A percentile compares a stretch with the other conserved stretches of the same genome.
Conservation (phyloP, 176 grass and related monocot species). For the Oryza officinalis region DNA sequence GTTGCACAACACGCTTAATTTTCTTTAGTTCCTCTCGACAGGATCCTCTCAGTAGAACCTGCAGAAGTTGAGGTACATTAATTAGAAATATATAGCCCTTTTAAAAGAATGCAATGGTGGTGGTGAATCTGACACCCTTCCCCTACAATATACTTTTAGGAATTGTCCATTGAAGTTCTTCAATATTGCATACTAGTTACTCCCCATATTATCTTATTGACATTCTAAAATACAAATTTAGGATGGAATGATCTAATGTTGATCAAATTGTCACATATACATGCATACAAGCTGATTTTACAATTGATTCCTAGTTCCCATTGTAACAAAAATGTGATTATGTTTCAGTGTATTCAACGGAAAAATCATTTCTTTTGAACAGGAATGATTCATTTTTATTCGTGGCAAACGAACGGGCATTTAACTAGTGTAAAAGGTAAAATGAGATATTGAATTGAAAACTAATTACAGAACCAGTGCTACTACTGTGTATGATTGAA, state of each 20-base stretch:
- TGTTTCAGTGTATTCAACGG: too few species aligned
- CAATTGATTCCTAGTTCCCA: not conserved
- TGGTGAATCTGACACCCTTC: not conserved
- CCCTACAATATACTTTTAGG: not conserved
- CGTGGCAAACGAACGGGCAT: not conserved
- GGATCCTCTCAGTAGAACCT: conserved; percentile 87
- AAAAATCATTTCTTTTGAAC: not conserved
- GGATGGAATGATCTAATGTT: too few species aligned
- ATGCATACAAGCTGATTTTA: not conserved
- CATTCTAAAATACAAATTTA: too few species aligned
- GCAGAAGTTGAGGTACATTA: conserved; percentile 21
- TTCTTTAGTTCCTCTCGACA: conserved; percentile 80
- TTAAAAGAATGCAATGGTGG: not conserved
- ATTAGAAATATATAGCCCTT: conserved; percentile 1
- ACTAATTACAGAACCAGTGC: not conserved
- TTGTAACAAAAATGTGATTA: not conserved
- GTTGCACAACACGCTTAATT: conserved; percentile 73
- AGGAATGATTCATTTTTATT: not conserved
- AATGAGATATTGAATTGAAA: conserved; percentile 27
- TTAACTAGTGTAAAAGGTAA: conserved; percentile 7
- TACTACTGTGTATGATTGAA: conserved; percentile 17
- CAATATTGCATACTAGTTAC: too few species aligned
- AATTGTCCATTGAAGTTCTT: too few species aligned
- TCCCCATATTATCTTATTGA: too few species aligned
- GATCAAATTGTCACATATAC: too few species aligned